Conservation (phyloP, 331 rosid genomes). For the Telfairia occidentalis region DNA sequence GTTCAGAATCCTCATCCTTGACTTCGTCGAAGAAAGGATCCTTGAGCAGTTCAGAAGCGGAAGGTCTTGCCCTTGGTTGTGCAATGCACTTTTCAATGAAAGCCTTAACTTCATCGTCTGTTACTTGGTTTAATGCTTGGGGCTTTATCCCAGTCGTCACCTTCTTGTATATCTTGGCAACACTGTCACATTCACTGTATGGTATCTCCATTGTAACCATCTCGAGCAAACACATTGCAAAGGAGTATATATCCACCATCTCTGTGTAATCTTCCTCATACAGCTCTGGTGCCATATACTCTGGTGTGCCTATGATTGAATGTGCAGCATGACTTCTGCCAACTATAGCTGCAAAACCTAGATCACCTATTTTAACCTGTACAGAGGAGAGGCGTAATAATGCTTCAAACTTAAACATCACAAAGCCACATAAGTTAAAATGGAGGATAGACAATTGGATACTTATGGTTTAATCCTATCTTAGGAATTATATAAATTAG, state of each 20-base stretch:
- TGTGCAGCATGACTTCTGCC: conserved; percentile 79
- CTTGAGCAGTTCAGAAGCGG: conserved; percentile 68
- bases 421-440: neutral
- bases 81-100: conserved; percentile 79
- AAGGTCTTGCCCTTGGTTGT: conserved; percentile 80
- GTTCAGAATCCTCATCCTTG: conserved; percentile 27
- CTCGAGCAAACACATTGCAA: conserved; percentile 91
- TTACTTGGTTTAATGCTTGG: conserved; percentile 43
- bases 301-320: conserved; percentile 80
- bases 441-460: neutral
- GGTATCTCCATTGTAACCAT: conserved; percentile 88
- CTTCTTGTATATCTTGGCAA: conserved; percentile 78
- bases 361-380: conserved; percentile 81
- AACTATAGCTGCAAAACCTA: conserved; percentile 83
- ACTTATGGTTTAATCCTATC: neutral
- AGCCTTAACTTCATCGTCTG: conserved; percentile 52
- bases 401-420: conserved; percentile 1
- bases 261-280: conserved; percentile 91
- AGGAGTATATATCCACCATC: conserved; percentile 94
- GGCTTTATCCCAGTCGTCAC: conserved; percentile 69
- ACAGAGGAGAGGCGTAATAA: conserved; percentile 11
- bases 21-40: conserved; percentile 73
- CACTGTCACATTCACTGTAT: conserved; percentile 73
- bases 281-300: conserved; percentile 93
- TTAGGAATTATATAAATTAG: neutral